Percentiles rank a stretch among this genome's conserved stretches.
Conservation (phyloP, 164 flowering plant genomes). For the Dillenia suffruticosa region DNA sequence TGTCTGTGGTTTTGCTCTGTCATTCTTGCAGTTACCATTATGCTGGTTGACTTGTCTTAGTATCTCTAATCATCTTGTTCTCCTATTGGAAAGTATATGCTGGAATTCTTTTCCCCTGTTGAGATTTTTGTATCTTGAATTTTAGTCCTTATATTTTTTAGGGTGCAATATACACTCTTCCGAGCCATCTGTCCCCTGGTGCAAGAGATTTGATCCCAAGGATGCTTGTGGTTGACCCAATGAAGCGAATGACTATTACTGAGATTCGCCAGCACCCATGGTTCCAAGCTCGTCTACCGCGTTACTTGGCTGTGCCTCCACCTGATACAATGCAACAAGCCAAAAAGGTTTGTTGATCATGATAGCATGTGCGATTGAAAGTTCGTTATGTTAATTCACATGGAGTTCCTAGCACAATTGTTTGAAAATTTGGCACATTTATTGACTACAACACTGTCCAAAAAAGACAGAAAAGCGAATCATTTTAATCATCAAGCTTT, state of each 20-base stretch:
- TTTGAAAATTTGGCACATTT: too few relatives aligned
- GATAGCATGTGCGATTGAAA: too few relatives aligned
- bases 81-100: too few relatives aligned
- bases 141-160: slow-evolving; percentile 12
- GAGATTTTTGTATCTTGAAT: not conserved
- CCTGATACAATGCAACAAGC: slow-evolving; percentile 73
- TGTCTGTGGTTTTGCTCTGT: too few relatives aligned
- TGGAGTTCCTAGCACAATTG: too few relatives aligned
- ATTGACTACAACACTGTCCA: too few relatives aligned
- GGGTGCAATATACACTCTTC: slow-evolving; percentile 78
- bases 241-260: slow-evolving; percentile 73
- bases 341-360: slow-evolving; percentile 41
- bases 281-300: slow-evolving; percentile 78
- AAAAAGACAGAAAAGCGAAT: too few relatives aligned
- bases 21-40: too few relatives aligned
- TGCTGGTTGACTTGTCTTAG: too few relatives aligned
- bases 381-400: too few relatives aligned
- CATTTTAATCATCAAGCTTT: too few relatives aligned
- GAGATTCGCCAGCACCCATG: slow-evolving; percentile 76
- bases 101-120: not conserved
- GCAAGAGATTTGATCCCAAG: slow-evolving; percentile 74
- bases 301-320: slow-evolving; percentile 76
- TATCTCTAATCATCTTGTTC: too few relatives aligned
- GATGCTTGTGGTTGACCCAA: slow-evolving; percentile 83
- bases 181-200: slow-evolving; percentile 70